phyloP scores from a whole-genome alignment of 176 grass and related monocot genomes.

The Avena insularis region DNA sequence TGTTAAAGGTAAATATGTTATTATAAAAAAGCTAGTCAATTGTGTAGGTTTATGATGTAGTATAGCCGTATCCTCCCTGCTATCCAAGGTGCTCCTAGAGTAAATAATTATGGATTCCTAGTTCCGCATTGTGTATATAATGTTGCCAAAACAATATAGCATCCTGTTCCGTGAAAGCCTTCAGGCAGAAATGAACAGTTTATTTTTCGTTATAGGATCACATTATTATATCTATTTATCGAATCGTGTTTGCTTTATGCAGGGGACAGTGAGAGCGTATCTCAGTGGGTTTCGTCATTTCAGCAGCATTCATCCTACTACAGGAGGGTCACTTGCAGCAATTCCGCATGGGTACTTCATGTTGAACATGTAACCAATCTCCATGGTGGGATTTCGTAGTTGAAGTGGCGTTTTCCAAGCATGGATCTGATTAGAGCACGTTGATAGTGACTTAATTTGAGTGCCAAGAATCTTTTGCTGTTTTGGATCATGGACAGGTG shows the following conservation, averaged over 20 bases:
- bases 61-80: not conserved
- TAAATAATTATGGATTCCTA: not conserved
- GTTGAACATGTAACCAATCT: constrained; percentile 13
- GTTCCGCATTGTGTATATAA: not conserved
- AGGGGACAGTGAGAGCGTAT: constrained; percentile 51
- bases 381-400: not conserved
- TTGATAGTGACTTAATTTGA: constrained; percentile 11
- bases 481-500: not conserved
- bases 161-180: not conserved
- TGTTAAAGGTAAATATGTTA: too few species aligned
- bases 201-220: not conserved
- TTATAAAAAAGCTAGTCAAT: not conserved
- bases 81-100: not conserved
- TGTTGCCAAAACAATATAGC: not conserved
- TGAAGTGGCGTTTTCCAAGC: not conserved
- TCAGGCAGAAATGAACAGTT: not conserved
- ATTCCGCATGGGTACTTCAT: not conserved
- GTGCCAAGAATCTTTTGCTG: not conserved
- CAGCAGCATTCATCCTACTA: not conserved
- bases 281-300: not conserved
- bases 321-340: not conserved
- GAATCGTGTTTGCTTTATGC: constrained; percentile 24
- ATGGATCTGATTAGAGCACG: not conserved
- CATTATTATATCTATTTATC: not conserved
- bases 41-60: not conserved